Evolutionary conservation across 2,329 filamentous ascomycete genomes (phyloP), one percentile per base, ranked within the genome.

Genomic region (Aspergillus neotritici): DNA sequence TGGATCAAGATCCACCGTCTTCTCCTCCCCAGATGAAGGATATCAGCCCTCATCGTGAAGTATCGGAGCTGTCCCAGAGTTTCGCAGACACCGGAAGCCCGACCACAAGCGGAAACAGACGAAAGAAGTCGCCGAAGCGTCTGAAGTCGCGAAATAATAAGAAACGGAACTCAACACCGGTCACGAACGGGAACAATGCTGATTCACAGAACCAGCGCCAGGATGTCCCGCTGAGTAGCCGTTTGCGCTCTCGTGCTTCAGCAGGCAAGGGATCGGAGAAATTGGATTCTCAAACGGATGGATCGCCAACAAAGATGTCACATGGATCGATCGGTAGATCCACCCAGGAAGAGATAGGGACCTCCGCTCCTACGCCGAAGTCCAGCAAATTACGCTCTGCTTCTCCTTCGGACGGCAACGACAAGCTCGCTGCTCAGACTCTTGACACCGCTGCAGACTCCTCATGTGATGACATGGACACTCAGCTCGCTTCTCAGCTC

Each of bases 401-500:
- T 3, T 31, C 37, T 28, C 31, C 40, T 16, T 21, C 33, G 7
- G n/a, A 35, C 5, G 37, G 39, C 25, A 34, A 35, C 9, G 31
- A 16, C 11, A 17, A 15, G 31, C 31, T 21, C 21, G 8, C 9
- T 21, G n/a, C 13, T 28, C 28, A 42, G 30, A n/a, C 8, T 16
- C 15, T 17, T 9, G 13, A 29, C 5, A 14, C 16, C 15, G 11
- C 30, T 28, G 50, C 55, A 5, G 61, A 67, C 42, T 63, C 58
- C 14, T 66, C 63, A 36, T 63, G 63, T 31, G 66, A 71, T 44
- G 66, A 71, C 25, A 58, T 68, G 46, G 69, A 73, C 36, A 60
- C 63, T 10, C 66, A 71, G 44, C 63, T 69, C 43, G 69, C 67
- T 9, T 72, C 69, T 14, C 70, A 73, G 47, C 55, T 73, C 5